phyloP scores from a whole-genome alignment of 1,284 basidiomycete genomes.

The Ustilago trichophora region DNA sequence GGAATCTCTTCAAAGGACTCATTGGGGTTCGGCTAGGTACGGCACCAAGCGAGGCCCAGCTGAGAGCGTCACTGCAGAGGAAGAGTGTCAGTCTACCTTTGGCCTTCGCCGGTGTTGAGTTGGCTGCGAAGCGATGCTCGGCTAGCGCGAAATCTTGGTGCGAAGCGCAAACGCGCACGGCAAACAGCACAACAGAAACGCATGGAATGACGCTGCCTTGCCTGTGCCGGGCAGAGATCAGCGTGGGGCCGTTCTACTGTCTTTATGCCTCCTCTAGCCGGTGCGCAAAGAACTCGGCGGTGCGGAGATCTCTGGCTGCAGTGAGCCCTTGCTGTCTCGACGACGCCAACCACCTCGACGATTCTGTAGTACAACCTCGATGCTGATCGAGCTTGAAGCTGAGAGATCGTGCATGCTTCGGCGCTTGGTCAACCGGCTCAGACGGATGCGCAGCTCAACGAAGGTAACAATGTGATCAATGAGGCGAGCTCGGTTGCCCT shows the following conservation, averaged over 20 bases:
- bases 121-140: slow-evolving; percentile 8
- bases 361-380: too few relatives aligned
- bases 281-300: background rate
- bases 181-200: background rate
- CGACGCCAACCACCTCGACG: too few relatives aligned
- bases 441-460: background rate
- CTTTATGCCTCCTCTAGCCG: background rate
- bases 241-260: background rate
- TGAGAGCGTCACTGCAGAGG: background rate
- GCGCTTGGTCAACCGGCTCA: background rate
- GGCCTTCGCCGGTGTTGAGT: background rate
- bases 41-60: background rate
- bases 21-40: too few relatives aligned
- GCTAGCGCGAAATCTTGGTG: slow-evolving; percentile 4
- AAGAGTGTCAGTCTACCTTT: background rate
- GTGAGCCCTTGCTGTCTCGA: too few relatives aligned
- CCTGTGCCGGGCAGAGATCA: background rate
- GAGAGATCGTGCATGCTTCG: background rate
- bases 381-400: too few relatives aligned
- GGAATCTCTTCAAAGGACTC: too few relatives aligned
- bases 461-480: background rate
- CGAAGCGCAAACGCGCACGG: background rate
- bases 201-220: background rate
- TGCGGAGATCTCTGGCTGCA: background rate
- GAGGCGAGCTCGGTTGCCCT: slow-evolving; percentile 23